These are phyloP conservation scores for Fonsecaea nubica DNA, from an alignment of 2,329 filamentous ascomycete species.

Conservation along the genomic window DNA sequence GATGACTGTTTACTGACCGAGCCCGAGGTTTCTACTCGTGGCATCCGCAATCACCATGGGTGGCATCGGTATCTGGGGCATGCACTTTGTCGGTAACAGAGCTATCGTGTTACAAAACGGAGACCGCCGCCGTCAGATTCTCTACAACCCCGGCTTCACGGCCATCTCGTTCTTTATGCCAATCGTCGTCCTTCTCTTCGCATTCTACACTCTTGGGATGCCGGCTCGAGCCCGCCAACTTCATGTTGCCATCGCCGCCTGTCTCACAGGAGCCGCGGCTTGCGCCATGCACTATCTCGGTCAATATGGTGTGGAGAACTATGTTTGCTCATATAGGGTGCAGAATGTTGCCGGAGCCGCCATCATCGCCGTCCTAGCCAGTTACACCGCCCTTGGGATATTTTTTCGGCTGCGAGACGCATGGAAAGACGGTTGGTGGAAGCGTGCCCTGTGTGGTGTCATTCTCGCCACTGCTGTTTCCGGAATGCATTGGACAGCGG, in stretches of 20 bases:
- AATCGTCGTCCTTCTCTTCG: constrained; percentile 73
- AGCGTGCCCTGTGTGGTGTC: constrained; percentile 69
- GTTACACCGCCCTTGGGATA: constrained; percentile 70
- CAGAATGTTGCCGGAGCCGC: constrained; percentile 71
- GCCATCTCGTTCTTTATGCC: constrained; percentile 80
- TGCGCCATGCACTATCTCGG: constrained; percentile 88
- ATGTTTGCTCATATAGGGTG: constrained; percentile 66
- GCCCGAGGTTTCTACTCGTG: constrained; percentile 64
- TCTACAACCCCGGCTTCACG: constrained; percentile 75
- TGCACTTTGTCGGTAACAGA: constrained; percentile 81
- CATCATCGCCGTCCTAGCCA: constrained; percentile 74
- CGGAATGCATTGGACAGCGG: constrained; percentile 86
- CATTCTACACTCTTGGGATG: constrained; percentile 73
- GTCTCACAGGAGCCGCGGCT: constrained; percentile 74
- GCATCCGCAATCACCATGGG: constrained; percentile 74
- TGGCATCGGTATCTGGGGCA: constrained; percentile 75
- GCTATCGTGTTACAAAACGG: constrained; percentile 75
- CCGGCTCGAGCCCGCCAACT: constrained; percentile 64
- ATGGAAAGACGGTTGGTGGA: constrained; percentile 83
- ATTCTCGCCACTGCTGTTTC: constrained; percentile 76
- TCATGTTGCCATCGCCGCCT: constrained; percentile 68
- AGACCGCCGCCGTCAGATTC: constrained; percentile 68
- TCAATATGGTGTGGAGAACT: constrained; percentile 83
- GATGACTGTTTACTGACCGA: neutral
- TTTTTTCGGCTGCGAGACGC: constrained; percentile 79